phyloP scores from a whole-genome alignment of 2,329 filamentous ascomycete genomes.

The Shiraia bambusicola region DNA sequence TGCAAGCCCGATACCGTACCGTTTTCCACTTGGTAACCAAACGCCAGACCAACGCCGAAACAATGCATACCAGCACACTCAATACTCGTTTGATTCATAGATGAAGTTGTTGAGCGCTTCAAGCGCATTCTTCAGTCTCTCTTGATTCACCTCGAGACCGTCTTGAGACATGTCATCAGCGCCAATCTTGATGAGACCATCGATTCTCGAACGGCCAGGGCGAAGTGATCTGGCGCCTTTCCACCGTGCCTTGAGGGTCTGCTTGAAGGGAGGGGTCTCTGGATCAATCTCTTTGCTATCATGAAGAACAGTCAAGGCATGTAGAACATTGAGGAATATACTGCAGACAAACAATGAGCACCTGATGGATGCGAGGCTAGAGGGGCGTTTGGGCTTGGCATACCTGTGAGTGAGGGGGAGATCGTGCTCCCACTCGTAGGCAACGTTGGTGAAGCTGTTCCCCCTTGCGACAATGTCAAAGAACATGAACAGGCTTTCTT shows the following conservation, averaged over 20 bases:
- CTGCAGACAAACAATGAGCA: conserved; percentile 23
- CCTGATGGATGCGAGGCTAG: conserved; percentile 1
- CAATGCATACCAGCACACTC: conserved; percentile 11
- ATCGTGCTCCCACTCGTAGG: conserved; percentile 40
- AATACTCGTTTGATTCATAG: conserved; percentile 37
- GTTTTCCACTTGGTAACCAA: conserved; percentile 20
- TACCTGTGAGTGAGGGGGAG: conserved; percentile 40
- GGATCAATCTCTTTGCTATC: conserved; percentile 35
- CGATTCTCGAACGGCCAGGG: conserved; percentile 31
- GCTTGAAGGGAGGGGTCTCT: conserved; percentile 35
- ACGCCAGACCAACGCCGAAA: conserved; percentile 24
- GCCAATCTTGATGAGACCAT: conserved; percentile 37
- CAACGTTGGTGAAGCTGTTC: conserved; percentile 36
- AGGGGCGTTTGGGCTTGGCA: conserved; percentile 13
- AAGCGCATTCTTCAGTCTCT: conserved; percentile 34
- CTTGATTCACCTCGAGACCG: conserved; percentile 38
- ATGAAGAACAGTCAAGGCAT: conserved; percentile 37
- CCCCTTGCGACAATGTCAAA: conserved; percentile 42
- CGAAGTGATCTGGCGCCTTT: conserved; percentile 34
- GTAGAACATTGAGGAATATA: conserved; percentile 41
- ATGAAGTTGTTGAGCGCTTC: conserved; percentile 44
- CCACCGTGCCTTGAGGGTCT: conserved; percentile 34
- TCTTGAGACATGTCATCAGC: conserved; percentile 35
- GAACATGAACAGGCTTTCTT: conserved; percentile 43
- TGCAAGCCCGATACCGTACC: conserved; percentile 11